Conservation (phyloP, 2,329 filamentous ascomycete species). For the Biscogniauxia mediterranea region DNA sequence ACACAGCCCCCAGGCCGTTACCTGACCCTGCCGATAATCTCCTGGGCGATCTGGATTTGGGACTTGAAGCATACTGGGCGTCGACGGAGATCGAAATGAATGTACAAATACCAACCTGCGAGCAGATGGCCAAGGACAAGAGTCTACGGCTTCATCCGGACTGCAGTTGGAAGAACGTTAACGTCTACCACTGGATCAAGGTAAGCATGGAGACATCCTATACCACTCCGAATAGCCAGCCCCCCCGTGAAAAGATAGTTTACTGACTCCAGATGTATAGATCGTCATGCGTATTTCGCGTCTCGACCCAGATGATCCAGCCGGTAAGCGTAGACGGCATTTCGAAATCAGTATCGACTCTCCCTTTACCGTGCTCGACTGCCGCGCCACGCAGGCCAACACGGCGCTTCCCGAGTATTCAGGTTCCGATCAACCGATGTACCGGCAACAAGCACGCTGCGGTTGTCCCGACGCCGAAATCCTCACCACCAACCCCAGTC, state of each 20-base stretch:
- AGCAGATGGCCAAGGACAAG: slow-evolving; percentile 76
- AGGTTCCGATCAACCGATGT: slow-evolving; percentile 51
- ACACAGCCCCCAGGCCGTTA: slow-evolving; percentile 40
- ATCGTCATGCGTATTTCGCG: slow-evolving; percentile 92
- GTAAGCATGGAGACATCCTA: slow-evolving; percentile 40
- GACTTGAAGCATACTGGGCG: slow-evolving; percentile 70
- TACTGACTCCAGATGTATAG: slow-evolving; percentile 40
- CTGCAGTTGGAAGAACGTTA: slow-evolving; percentile 90
- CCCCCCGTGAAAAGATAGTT: neutral
- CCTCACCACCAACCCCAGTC: slow-evolving; percentile 59
- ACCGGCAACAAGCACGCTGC: slow-evolving; percentile 48
- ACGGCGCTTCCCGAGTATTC: slow-evolving; percentile 79
- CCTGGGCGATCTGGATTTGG: slow-evolving; percentile 73
- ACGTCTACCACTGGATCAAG: slow-evolving; percentile 97
- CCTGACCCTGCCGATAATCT: slow-evolving; percentile 65
- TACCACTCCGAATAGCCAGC: neutral
- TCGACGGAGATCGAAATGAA: slow-evolving; percentile 94
- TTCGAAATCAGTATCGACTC: slow-evolving; percentile 98
- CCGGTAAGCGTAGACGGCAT: slow-evolving; percentile 71
- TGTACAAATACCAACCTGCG: slow-evolving; percentile 86
- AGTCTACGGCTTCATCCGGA: slow-evolving; percentile 73
- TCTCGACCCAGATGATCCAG: slow-evolving; percentile 72
- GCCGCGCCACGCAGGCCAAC: slow-evolving; percentile 88
- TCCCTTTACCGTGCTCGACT: slow-evolving; percentile 89
- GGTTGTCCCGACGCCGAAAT: slow-evolving; percentile 52